A percentile compares a stretch with the other conserved stretches of the same genome.
Conservation (phyloP, 257 asterid species). For the Perilla frutescens region DNA sequence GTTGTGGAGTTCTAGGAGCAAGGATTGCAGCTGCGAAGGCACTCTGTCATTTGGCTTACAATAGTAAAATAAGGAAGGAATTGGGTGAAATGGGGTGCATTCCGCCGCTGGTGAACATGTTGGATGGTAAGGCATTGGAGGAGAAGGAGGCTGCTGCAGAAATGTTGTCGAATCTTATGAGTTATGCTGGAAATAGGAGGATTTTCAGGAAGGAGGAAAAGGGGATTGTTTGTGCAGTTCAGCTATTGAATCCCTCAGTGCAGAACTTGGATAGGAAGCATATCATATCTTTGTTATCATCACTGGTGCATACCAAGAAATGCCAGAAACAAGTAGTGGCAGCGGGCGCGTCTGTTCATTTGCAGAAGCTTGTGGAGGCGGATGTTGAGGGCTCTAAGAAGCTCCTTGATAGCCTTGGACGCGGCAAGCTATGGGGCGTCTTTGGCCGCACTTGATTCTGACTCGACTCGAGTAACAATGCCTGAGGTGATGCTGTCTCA, state of each 20-base stretch:
- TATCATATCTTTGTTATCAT: slow-evolving; percentile 49
- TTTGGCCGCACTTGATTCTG: slow-evolving; percentile 45
- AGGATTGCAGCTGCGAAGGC: slow-evolving; percentile 72
- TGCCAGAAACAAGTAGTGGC: slow-evolving; percentile 77
- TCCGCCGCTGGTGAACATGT: slow-evolving; percentile 55
- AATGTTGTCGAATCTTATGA: slow-evolving; percentile 59
- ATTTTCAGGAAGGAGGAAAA: slow-evolving; percentile 74
- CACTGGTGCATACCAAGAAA: slow-evolving; percentile 64
- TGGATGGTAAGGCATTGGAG: slow-evolving; percentile 75
- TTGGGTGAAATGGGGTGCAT: slow-evolving; percentile 82
- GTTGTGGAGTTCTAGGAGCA: slow-evolving; percentile 61
- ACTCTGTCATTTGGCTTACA: slow-evolving; percentile 60
- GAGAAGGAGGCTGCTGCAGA: slow-evolving; percentile 80
- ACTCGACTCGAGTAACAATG: slow-evolving; percentile 25
- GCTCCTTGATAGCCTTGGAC: slow-evolving; percentile 67
- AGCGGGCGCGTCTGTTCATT: slow-evolving; percentile 61
- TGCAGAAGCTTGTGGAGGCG: slow-evolving; percentile 70
- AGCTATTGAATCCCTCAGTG: slow-evolving; percentile 60
- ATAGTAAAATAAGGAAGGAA: slow-evolving; percentile 62
- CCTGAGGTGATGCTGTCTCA: neutral
- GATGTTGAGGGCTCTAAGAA: slow-evolving; percentile 81
- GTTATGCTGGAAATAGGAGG: slow-evolving; percentile 58
- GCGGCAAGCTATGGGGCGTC: slow-evolving; percentile 81
- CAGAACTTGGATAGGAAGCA: slow-evolving; percentile 55
- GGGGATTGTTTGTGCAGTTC: slow-evolving; percentile 60